Evolutionary conservation across 2,329 filamentous ascomycete species (phyloP).

Genomic region (Eutypella sp.): DNA sequence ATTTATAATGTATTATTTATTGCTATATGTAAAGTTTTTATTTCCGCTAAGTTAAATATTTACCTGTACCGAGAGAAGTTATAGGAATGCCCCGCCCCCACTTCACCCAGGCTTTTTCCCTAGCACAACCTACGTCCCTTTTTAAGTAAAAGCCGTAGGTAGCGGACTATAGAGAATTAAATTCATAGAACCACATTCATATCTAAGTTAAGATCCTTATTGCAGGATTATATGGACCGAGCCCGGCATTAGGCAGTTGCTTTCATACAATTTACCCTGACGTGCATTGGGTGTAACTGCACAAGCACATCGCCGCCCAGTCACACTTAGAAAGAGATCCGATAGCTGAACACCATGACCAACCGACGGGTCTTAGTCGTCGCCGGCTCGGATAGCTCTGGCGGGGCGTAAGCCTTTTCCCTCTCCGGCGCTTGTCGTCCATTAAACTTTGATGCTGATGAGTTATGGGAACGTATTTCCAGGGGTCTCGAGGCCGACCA

Average conservation of each 20-base stretch:
- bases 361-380: conserved; percentile 57
- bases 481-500: conserved; percentile 95
- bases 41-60: too few relatives aligned
- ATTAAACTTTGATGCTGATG: too few relatives aligned
- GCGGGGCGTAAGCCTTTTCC: conserved; percentile 59
- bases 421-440: too few relatives aligned
- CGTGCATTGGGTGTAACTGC: too few relatives aligned
- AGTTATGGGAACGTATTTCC: too few relatives aligned
- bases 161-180: neutral
- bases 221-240: neutral
- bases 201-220: neutral
- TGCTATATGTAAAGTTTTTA: too few relatives aligned
- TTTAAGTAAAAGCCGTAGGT: too few relatives aligned
- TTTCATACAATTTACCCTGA: neutral
- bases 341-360: neutral
- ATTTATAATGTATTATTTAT: too few relatives aligned
- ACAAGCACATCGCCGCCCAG: neutral
- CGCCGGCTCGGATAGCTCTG: conserved; percentile 70
- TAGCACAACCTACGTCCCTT: too few relatives aligned
- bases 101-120: too few relatives aligned
- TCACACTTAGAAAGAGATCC: neutral
- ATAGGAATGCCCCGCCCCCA: neutral
- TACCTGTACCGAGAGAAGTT: too few relatives aligned
- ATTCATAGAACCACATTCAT: neutral
- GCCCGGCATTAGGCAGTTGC: neutral